phyloP scores from a whole-genome alignment of 1,284 basidiomycete species.

The Marasmius tenuissimus region DNA sequence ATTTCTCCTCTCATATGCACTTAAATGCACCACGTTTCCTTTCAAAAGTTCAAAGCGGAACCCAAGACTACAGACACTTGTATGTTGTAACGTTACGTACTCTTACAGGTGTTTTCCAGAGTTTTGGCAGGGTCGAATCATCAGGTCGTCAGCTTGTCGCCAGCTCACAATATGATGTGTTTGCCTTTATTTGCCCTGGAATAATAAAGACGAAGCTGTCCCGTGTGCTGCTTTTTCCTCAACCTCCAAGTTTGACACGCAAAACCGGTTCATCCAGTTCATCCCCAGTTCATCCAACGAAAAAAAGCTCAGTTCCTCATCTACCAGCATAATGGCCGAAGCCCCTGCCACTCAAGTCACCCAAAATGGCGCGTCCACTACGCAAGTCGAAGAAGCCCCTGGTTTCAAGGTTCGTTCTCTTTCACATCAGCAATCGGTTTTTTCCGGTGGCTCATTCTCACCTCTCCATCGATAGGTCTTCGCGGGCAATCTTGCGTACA shows the following conservation, averaged over 20 bases:
- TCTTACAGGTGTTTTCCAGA: not conserved
- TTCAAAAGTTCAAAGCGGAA: too few species aligned
- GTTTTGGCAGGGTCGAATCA: not conserved
- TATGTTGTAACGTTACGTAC: too few species aligned
- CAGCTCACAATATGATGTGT: not conserved
- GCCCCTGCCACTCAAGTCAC: conserved; percentile 78
- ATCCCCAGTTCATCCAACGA: conserved; percentile 33
- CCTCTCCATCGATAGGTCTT: conserved; percentile 59
- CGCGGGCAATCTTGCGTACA: conserved; percentile 85
- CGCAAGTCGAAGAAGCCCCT: conserved; percentile 73
- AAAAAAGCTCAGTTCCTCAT: conserved; percentile 53
- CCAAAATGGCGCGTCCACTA: conserved; percentile 77
- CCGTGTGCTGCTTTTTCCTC: conserved; percentile 44
- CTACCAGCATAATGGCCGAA: conserved; percentile 74
- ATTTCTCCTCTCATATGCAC: too few species aligned
- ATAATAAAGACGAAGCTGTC: not conserved
- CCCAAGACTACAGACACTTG: too few species aligned
- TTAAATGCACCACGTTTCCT: too few species aligned
- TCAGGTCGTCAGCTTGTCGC: not conserved
- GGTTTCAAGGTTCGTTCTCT: conserved; percentile 64
- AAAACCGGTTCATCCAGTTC: conserved; percentile 71
- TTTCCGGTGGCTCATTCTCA: conserved; percentile 17
- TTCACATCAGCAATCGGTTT: conserved; percentile 11
- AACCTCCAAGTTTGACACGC: conserved; percentile 79
- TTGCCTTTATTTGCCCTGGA: not conserved